Percentiles rank a stretch among this genome's conserved stretches.
Evolutionary conservation across 2,329 filamentous ascomycete species (phyloP).

Genomic region (Geoglossum cookeanum): DNA sequence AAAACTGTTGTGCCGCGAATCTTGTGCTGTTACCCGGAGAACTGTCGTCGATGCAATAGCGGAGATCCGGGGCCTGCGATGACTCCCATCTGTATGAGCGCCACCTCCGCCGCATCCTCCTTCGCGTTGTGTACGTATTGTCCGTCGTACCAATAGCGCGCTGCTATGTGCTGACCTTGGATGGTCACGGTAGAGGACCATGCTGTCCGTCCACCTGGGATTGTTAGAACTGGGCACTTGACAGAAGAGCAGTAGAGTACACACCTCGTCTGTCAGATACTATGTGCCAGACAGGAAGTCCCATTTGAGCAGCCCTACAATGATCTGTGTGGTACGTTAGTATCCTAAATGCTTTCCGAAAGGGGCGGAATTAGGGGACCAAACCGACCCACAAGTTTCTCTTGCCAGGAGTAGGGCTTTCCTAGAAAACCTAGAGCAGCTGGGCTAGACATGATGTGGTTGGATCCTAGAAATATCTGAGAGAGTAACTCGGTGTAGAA

Average conservation of each 20-base stretch:
- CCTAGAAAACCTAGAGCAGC: not conserved
- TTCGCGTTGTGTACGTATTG: constrained; percentile 71
- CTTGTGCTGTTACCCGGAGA: constrained; percentile 43
- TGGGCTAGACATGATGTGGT: constrained; percentile 1
- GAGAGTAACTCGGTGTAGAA: not conserved
- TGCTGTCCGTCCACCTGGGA: constrained; percentile 64
- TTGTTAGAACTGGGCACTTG: constrained; percentile 2
- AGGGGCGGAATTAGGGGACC: not conserved
- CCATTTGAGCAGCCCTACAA: constrained; percentile 34
- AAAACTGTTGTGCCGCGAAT: constrained; percentile 28
- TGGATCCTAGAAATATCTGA: not conserved
- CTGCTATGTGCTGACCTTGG: constrained; percentile 42
- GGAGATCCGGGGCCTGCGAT: not conserved
- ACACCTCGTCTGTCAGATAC: constrained; percentile 58
- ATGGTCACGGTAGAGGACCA: constrained; percentile 75
- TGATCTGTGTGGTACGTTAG: constrained; percentile 25
- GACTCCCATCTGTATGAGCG: constrained; percentile 23
- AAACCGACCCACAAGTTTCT: constrained; percentile 17
- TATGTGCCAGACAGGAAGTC: constrained; percentile 44
- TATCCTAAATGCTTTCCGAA: not conserved
- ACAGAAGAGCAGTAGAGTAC: constrained; percentile 10
- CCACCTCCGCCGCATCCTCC: constrained; percentile 80
- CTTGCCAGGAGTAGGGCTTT: constrained; percentile 14
- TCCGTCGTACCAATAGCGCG: constrained; percentile 82
- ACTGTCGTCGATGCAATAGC: not conserved